Base-by-base conservation (phyloP, 2,329 filamentous ascomycete species). In the Colletotrichum higginsianum region DNA sequence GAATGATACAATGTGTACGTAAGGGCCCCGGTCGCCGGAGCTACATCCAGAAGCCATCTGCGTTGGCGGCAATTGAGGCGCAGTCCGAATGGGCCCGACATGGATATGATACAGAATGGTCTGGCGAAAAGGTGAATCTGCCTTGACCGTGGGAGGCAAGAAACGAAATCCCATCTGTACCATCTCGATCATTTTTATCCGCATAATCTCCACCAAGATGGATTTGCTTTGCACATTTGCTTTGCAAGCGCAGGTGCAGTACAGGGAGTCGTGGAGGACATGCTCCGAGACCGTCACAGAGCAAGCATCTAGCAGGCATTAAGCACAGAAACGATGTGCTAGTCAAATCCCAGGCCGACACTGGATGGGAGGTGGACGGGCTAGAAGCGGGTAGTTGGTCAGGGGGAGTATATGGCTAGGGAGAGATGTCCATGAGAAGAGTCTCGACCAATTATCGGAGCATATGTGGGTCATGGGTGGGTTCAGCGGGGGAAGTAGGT, bases 401-500 rank as follows among this genome's bases (percentile, higher is more conserved):
- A 46, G 62, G 26, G 26, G 26, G 67, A 52, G 46, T 38, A 71
- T 52, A 57, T 67, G 65, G 56, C 56, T 46, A 71, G 55, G 61
- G 61, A 65, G 60, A 60, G 56, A 52, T 49, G 49, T 50, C 53
- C 38, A 66, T 50, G 38, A 68, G 61, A 15, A 55, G n/a, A 47
- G 69, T 46, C 65, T 68, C 65, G 69, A 52, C 69, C 65, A 72
- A 72, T 72, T 44, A 15, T 21, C 30, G 53, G 60, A 64, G 46
- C 53, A 50, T 12, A 6, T 23, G 21, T 69, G 66, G 53, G 42
- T 44, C 63, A 1, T 4, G 3, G 30, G 69, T 72, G 69, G 66
- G 66, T 72, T 64, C 47, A 42, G 69, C 69, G 69, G 69, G 68
- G 60, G 60, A 63, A n/a, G 30, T 67, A 75, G 77, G 79, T 83